Evolutionary conservation across 2,329 filamentous ascomycete genomes (phyloP).

Genomic region (Penicillium capsulatum): DNA sequence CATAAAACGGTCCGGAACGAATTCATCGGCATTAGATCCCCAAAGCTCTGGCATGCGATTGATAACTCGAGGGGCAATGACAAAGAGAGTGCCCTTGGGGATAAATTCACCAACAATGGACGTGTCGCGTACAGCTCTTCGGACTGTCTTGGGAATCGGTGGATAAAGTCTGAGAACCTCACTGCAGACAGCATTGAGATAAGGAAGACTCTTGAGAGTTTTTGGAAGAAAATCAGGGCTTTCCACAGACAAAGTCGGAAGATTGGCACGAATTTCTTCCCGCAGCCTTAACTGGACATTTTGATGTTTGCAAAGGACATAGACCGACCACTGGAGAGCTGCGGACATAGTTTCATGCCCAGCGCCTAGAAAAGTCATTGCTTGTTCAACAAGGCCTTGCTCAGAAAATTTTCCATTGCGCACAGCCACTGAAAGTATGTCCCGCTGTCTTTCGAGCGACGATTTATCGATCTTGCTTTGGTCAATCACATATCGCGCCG

Average conservation of each 20-base stretch:
- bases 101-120: conserved; percentile 59
- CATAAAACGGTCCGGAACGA: conserved; percentile 72
- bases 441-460: too few species aligned
- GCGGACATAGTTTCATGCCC: conserved; percentile 29
- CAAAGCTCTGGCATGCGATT: conserved; percentile 65
- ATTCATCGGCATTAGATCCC: conserved; percentile 66
- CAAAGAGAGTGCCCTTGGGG: conserved; percentile 64
- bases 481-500: too few species aligned
- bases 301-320: conserved; percentile 24
- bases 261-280: conserved; percentile 24
- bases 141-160: conserved; percentile 65
- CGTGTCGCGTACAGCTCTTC: conserved; percentile 61
- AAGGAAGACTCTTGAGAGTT: conserved; percentile 60
- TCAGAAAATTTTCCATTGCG: too few species aligned
- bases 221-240: conserved; percentile 4
- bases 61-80: conserved; percentile 60
- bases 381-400: too few species aligned
- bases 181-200: conserved; percentile 69
- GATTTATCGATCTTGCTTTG: too few species aligned
- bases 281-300: conserved; percentile 26
- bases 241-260: conserved; percentile 9
- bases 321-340: conserved; percentile 28
- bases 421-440: too few species aligned
- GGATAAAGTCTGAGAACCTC: conserved; percentile 68
- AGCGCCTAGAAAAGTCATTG: conserved; percentile 23